Base-by-base conservation (phyloP, 1,139 yeast species). In the Zygosaccharomyces sapae region DNA sequence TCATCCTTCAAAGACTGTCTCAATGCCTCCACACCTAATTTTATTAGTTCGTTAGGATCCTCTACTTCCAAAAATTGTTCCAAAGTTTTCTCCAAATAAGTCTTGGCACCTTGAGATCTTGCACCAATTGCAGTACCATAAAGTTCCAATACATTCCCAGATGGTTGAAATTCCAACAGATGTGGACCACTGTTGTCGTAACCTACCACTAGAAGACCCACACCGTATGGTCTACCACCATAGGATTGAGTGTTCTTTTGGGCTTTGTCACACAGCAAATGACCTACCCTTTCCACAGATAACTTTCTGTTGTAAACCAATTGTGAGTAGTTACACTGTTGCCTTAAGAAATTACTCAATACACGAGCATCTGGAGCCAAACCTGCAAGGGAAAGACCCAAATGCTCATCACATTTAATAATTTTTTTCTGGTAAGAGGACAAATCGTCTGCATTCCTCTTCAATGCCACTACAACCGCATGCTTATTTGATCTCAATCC, bases 351-450 rank as follows among this genome's bases (percentile, higher is more conserved):
- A 66, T 88, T 92, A 47, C 96, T 83, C 58, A 88, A 72, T 44
- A 92, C 95, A 56, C 98, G 78, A 25, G 97, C 98, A 67, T 92
- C 98, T 20, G 98, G 97, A 0, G 98, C 97, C 62, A 92, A 78
- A 4, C 98, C 98, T 0, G 98, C 97, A 50, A 92, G 77, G 4
- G 96, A 96, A 55, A 92, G 78, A 34, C 97, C 98, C 78, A 92
- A 73, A 67, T 92, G 97, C 56, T 84, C 85, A 67, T 92, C 98
- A 49, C 94, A 83, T 65, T 86, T 83, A 65, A 90, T 85, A 61
- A 92, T 77, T 68, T 92, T 92, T 76, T 87, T 87, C 66, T 92
- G 98, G 69, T 89, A 94, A 38, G 97, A 89, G 19, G 98, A 97
- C 57, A 92, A 76, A 67, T 92, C 97, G 69, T 92, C 98, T 7